Percentiles rank a stretch among this genome's conserved stretches.
phyloP scores from a whole-genome alignment of 257 asterid genomes.

The Nicotiana noctiflora region DNA sequence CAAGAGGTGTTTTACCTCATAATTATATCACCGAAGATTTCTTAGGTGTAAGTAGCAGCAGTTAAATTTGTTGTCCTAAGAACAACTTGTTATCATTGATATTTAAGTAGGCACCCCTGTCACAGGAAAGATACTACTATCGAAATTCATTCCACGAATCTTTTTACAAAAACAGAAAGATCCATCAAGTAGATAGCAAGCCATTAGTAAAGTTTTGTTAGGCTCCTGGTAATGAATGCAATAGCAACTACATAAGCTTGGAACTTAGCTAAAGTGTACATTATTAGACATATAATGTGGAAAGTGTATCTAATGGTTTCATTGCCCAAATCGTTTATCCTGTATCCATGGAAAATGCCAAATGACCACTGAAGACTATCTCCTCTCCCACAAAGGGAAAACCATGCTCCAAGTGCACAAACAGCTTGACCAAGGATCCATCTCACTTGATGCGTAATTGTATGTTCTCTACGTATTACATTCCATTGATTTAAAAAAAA shows the following conservation, averaged over 20 bases:
- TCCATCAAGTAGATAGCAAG: neutral
- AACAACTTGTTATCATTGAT: neutral
- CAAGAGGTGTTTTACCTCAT: neutral
- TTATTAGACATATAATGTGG: neutral
- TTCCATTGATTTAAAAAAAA: neutral
- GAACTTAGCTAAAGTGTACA: neutral
- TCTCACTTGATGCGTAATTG: neutral
- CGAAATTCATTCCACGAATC: neutral
- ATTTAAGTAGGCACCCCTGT: neutral
- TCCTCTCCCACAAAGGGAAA: neutral
- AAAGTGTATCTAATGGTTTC: neutral
- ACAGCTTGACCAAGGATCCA: neutral
- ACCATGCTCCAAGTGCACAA: neutral
- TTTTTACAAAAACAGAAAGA: neutral
- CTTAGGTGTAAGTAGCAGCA: neutral
- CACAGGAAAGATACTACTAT: neutral
- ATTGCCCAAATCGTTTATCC: neutral
- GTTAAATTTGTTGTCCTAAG: neutral
- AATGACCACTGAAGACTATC: neutral
- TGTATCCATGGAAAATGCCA: neutral
- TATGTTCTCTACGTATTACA: neutral
- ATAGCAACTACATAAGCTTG: neutral
- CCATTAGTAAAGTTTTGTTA: neutral
- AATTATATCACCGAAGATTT: neutral
- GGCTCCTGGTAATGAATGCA: neutral